Evolutionary conservation across 805 yeast genomes (phyloP), one percentile per base, ranked within the genome.

Genomic region (Wickerhamomyces strasburgensis): DNA sequence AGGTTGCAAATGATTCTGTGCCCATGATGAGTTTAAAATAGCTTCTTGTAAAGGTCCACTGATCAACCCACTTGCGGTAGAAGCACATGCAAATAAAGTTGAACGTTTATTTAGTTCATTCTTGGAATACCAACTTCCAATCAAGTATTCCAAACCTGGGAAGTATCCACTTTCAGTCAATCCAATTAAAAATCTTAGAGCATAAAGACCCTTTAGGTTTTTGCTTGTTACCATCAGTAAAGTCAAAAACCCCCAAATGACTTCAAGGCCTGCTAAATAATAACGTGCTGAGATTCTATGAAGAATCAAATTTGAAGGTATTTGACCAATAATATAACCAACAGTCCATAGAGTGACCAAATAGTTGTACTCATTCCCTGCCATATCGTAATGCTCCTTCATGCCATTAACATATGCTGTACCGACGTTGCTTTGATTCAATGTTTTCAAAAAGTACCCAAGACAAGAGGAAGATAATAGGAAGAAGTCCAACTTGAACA

Each of bases 301-400:
- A 28, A 68, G 48, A 13, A 70, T 48, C 35, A 57, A 46, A 27
- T 64, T 64, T 1, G 73, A 62, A 5, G 76, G 76, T 17, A 70
- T 55, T 39, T 66, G 72, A 2, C 75, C 75, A 32, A 72, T 48
- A 28, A 70, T 62, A 38, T 71, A 71, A 5, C 77, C 77, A n/a
- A 66, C 66, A 1, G 75, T 65, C 66, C 67, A 70, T 24, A 63
- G 42, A 1, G 74, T 61, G 8, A 54, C 50, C 47, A 70, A 44
- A 40, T 64, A 66, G 42, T 72, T 70, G 42, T 62, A 65, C 38
- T 72, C 69, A 37, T 62, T 64, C 14, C 55, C 60, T 27, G 52
- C 44, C 65, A 68, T 62, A 13, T 48, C 38, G 35, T 60, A 65
- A 44, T 62, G 56, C 44, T 68, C 72, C 39, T 61, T 56, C 73